Evolutionary conservation across 2,329 filamentous ascomycete genomes (phyloP), one percentile per base, ranked within the genome.

Genomic region (Aspergillus sp.): DNA sequence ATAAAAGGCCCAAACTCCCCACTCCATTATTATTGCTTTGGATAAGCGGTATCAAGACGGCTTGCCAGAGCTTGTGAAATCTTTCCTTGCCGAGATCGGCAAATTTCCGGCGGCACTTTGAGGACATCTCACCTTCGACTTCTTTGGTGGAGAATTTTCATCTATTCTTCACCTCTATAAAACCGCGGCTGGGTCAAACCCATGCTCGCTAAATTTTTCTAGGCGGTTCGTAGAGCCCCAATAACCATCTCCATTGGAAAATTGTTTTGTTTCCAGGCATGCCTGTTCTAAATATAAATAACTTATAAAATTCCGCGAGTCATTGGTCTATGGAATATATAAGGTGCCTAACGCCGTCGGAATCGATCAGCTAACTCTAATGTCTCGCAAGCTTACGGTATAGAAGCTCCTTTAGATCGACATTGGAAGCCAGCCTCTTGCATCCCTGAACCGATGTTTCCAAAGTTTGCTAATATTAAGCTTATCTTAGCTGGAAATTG

Each of bases 51-150:
- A 46, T 33, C 27, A 48, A 48, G 17, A 12, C 30, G n/a, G 17
- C 40, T 30, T 30, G n/a, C 30, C 41, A 24, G 40, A 34, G 5
- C 9, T 24, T 33, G 27, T 40, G 12, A 37, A 15, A 34, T 24
- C 37, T 48, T 27, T 19, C 57, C 63, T 50, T 51, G 20, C 56
- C 51, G 47, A 55, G 58, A 65, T 52, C 45, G 65, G 66, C 48
- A 69, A 69, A 66, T 69, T 55, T 67, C 66, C 66, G 66, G 67
- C 58, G 64, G 65, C 56, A 58, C 56, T 34, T 7, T 5, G n/a
- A 41, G 30, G 54, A 24, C 42, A 51, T 54, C 24, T 52, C 46
- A 27, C 45, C 40, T 52, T 51, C 46, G 27, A 42, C 37, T 55
- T 62, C 60, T 58, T 65, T 64, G 62, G 64, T 67, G 66, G 63